Evolutionary conservation across 306 rosid species (phyloP), one percentile per base, ranked within the genome.

Genomic region (Trifolium fragiferum): DNA sequence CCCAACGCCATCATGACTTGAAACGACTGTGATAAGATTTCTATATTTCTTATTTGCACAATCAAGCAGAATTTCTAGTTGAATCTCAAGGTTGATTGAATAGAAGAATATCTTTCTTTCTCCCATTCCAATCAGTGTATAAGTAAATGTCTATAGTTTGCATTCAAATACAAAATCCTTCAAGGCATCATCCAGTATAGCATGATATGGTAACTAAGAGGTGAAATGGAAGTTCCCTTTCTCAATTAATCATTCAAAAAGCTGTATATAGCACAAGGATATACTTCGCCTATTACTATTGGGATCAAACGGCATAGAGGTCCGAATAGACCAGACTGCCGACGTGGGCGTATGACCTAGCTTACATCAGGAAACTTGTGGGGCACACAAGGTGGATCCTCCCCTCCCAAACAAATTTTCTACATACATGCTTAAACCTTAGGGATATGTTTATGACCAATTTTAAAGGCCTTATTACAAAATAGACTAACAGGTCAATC

Each of bases 181-280:
- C 50, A 11, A 68, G 16, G 25, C 32, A 58, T 1, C 32, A 58
- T 76, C 41, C 59, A 32, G 75, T 38, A 30, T 30, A 78, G 63
- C 43, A 43, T 47, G 40, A 62, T 4, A 33, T 47, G 40, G 68
- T 4, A 33, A 33, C 35, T 50, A 68, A 25, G 47, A 61, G 41
- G 76, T 61, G 55, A 43, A 61, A 62, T n/a, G 57, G 35, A 25
- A 60, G 12, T 15, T 50, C 51, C 69, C 51, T 44, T 43, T 62
- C 74, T 37, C 63, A 25, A 63, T 47, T 47, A 14, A n/a, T 47
- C 19, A 59, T 58, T 55, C 11, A 40, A 68, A 76, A 69, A 15
- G 44, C 13, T 16, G 72, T 8, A 10, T 37, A 38, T 19, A 30
- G 37, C 51, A 18, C 35, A 43, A 43, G 46, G 35, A 11, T 55